phyloP scores from a whole-genome alignment of 352 stramenopile species.

The Phytophthora nicotianae region DNA sequence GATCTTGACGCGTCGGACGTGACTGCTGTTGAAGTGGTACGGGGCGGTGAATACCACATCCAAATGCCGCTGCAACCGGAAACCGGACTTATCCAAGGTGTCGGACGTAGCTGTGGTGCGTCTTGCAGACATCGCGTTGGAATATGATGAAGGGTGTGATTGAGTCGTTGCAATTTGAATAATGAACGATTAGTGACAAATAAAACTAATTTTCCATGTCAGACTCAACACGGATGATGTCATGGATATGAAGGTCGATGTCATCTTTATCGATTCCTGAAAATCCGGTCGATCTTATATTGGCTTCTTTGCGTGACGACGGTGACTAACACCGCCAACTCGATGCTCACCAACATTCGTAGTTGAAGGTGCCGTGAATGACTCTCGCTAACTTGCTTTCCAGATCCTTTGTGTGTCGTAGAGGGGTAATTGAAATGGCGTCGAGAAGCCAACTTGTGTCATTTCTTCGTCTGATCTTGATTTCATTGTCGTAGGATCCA shows the following conservation, averaged over 20 bases:
- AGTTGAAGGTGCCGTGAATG: neutral
- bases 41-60: constrained; percentile 38
- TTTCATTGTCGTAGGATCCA: too few species aligned
- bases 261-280: constrained; percentile 9
- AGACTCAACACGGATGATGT: constrained; percentile 23
- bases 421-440: too few species aligned
- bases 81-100: constrained; percentile 15
- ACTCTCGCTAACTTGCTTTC: neutral
- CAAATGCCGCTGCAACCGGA: constrained; percentile 39
- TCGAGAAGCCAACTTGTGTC: too few species aligned
- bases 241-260: constrained; percentile 20
- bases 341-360: neutral
- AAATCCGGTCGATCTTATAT: neutral
- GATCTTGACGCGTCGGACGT: constrained; percentile 34
- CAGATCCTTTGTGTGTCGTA: neutral
- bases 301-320: constrained; percentile 11
- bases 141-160: neutral
- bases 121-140: constrained; percentile 9
- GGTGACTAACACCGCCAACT: neutral
- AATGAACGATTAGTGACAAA: constrained; percentile 9
- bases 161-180: constrained; percentile 1
- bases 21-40: constrained; percentile 36
- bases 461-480: too few species aligned
- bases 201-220: neutral
- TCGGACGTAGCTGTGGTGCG: constrained; percentile 23